These are phyloP conservation scores for Andrographis paniculata DNA, from an alignment of 305 asterid species.

Conservation along the genomic window DNA sequence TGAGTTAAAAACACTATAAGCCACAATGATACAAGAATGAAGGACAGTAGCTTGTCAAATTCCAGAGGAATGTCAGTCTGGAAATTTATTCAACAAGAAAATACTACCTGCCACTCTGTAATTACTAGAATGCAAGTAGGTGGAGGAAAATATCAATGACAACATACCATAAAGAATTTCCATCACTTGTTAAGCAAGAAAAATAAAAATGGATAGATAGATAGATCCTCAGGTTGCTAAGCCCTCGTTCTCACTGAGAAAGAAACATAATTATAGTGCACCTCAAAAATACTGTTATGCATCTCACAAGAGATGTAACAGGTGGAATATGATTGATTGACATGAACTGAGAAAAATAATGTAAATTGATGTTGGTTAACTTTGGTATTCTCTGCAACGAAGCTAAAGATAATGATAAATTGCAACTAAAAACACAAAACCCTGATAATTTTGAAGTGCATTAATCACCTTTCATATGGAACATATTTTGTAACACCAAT, in stretches of 20 bases:
- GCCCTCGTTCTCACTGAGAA: too few species aligned
- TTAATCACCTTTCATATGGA: too few species aligned
- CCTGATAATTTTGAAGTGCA: too few species aligned
- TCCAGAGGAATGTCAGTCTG: not conserved
- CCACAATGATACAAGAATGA: not conserved
- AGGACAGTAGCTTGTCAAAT: slow-evolving; percentile 1
- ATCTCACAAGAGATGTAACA: not conserved
- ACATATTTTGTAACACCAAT: too few species aligned
- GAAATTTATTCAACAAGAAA: not conserved
- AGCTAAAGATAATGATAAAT: not conserved
- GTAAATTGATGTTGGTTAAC: too few species aligned
- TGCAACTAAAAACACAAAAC: too few species aligned
- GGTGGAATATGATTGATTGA: not conserved
- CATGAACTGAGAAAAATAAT: too few species aligned
- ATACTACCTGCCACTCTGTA: not conserved
- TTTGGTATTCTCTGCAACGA: not conserved
- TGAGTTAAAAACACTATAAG: slow-evolving; percentile 9
- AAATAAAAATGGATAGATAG: too few species aligned
- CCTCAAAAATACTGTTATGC: too few species aligned
- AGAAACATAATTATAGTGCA: too few species aligned
- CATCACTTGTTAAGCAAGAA: too few species aligned
- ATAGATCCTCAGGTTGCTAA: too few species aligned
- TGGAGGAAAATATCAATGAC: not conserved
- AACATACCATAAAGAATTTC: not conserved
- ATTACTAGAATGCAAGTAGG: not conserved